Percentiles rank a stretch among this genome's conserved stretches.
Conservation (phyloP, 23 red algal species). For the Gracilaria domingensis region DNA sequence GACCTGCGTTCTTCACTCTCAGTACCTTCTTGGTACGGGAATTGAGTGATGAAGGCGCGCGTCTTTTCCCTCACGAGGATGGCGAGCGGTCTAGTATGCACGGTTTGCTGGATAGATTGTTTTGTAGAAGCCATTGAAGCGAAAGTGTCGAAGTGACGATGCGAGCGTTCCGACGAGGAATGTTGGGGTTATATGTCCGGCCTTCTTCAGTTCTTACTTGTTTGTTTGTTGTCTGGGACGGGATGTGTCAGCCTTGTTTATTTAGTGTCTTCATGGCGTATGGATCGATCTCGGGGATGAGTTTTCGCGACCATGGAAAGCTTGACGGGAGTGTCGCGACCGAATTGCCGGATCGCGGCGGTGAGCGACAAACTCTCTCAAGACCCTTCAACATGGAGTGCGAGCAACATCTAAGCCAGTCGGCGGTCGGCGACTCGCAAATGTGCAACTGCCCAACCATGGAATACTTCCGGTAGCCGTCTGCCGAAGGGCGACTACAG, state of each 20-base stretch:
- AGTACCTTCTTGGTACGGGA: slow-evolving; percentile 53
- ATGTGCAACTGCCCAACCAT: no score
- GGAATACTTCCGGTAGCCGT: no score
- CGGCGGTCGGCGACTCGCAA: no score
- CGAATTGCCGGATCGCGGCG: no score
- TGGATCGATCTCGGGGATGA: not conserved
- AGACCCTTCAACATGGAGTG: no score
- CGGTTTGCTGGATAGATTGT: not conserved
- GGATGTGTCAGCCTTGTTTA: slow-evolving; percentile 2
- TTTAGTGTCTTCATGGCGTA: slow-evolving; percentile 10
- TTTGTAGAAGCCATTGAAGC: slow-evolving; percentile 4
- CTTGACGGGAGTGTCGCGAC: not conserved
- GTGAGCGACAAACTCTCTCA: no score
- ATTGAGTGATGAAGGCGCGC: slow-evolving; percentile 52
- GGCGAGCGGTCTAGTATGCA: slow-evolving; percentile 27
- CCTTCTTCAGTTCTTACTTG: not conserved
- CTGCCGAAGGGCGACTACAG: no score
- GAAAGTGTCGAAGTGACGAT: not conserved
- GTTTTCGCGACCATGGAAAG: not conserved
- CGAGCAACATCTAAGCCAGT: no score
- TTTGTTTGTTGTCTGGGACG: not conserved
- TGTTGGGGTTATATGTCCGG: not conserved
- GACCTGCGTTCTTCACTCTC: slow-evolving; percentile 16
- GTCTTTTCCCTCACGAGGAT: slow-evolving; percentile 67
- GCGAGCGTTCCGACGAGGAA: not conserved